Evolutionary conservation across 768 basidiomycete species (phyloP).

Genomic region (Lentinula sp.): DNA sequence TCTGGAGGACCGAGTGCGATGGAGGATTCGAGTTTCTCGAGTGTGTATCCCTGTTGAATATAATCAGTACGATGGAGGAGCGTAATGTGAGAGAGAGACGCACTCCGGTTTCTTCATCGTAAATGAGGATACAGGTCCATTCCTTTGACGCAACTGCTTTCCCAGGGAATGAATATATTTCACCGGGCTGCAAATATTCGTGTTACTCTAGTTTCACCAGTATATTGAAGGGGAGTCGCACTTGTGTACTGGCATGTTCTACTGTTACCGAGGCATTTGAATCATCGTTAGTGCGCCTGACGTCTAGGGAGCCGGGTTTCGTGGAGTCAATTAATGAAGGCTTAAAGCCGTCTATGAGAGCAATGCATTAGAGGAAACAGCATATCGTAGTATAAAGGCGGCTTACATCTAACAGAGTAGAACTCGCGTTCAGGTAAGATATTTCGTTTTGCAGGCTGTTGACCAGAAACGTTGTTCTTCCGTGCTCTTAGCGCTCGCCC

Average conservation of each 20-base stretch:
- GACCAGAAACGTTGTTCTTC: constrained; percentile 36
- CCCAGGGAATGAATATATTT: constrained; percentile 53
- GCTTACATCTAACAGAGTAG: constrained; percentile 71
- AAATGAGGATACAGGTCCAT: constrained; percentile 73
- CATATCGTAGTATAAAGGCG: neutral
- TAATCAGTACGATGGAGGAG: constrained; percentile 1
- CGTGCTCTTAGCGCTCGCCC: constrained; percentile 63
- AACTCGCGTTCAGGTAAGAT: constrained; percentile 61
- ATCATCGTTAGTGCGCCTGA: constrained; percentile 46
- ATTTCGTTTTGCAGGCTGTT: constrained; percentile 28
- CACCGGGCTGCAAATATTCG: constrained; percentile 32
- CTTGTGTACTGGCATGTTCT: constrained; percentile 64
- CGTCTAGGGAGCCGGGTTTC: constrained; percentile 60
- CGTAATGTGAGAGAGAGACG: constrained; percentile 16
- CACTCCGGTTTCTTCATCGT: constrained; percentile 69
- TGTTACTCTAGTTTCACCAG: constrained; percentile 2
- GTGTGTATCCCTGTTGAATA: constrained; percentile 49
- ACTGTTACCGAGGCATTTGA: constrained; percentile 40
- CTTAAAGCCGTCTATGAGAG: constrained; percentile 61
- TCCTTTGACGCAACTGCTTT: constrained; percentile 56
- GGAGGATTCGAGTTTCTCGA: constrained; percentile 71
- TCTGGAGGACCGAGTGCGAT: constrained; percentile 35
- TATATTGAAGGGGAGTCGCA: constrained; percentile 21
- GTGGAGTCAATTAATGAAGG: constrained; percentile 63
- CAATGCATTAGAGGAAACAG: neutral